These are phyloP conservation scores for Pyricularia grisea DNA, from an alignment of 2,329 filamentous ascomycete genomes.

Conservation along the genomic window DNA sequence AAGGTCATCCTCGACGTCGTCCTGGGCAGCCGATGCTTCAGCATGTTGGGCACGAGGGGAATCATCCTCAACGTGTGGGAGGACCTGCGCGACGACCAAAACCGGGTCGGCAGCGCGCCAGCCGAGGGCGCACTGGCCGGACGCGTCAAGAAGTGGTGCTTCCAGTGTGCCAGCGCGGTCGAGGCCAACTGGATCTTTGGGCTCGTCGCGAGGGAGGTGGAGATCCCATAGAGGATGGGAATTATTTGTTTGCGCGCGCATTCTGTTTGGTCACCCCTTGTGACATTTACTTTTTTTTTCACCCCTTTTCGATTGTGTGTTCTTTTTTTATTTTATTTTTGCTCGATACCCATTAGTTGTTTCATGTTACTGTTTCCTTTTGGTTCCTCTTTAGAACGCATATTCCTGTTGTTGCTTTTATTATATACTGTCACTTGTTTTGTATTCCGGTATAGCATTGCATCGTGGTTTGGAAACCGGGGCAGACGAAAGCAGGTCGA, in stretches of 20 bases:
- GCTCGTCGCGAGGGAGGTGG: slow-evolving; percentile 47
- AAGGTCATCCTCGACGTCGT: slow-evolving; percentile 73
- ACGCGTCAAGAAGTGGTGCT: slow-evolving; percentile 54
- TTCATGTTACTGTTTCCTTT: background rate
- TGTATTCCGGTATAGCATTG: background rate
- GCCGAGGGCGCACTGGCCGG: slow-evolving; percentile 41
- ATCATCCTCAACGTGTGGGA: slow-evolving; percentile 88
- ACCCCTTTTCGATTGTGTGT: background rate
- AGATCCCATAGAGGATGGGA: slow-evolving; percentile 18
- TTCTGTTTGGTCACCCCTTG: no score
- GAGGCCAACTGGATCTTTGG: slow-evolving; percentile 48
- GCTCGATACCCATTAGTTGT: background rate
- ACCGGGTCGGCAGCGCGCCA: slow-evolving; percentile 41
- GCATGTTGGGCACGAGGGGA: slow-evolving; percentile 71
- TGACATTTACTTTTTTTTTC: no score
- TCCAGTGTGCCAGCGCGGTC: slow-evolving; percentile 44
- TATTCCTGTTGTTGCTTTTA: background rate
- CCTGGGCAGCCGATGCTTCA: slow-evolving; percentile 75
- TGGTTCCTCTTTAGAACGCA: background rate
- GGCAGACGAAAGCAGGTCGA: no score
- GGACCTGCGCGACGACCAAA: slow-evolving; percentile 55
- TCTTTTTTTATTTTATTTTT: slow-evolving; percentile 8
- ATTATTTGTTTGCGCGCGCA: background rate
- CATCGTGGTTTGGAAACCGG: no score
- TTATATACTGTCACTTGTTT: background rate